These are phyloP conservation scores for Metrosideros polymorpha DNA, from an alignment of 441 rosid species.

Conservation along the genomic window DNA sequence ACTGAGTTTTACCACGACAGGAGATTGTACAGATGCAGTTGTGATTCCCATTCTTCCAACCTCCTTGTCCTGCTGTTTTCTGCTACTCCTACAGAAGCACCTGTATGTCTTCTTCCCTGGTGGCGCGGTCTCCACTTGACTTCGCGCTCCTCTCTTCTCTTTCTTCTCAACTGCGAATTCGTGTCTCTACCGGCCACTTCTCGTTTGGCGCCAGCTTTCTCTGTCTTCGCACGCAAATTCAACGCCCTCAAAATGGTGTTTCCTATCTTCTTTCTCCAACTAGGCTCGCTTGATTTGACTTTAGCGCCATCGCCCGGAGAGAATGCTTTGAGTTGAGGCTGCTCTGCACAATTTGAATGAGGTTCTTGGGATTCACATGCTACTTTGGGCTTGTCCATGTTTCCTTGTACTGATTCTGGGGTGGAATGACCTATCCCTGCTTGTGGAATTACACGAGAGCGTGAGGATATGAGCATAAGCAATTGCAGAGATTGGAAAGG, in stretches of 20 bases:
- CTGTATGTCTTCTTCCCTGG: background rate
- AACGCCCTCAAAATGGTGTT: background rate
- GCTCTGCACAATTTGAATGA: background rate
- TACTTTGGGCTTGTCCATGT: background rate
- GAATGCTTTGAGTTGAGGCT: background rate
- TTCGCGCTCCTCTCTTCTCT: background rate
- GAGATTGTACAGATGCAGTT: background rate
- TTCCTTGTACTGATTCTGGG: background rate
- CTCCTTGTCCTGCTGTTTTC: background rate
- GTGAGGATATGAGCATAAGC: background rate
- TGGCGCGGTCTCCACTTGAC: background rate
- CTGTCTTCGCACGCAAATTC: background rate
- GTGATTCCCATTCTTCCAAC: background rate
- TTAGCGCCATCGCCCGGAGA: too few species aligned
- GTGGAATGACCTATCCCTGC: background rate
- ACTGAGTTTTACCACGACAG: background rate
- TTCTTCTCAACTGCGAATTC: background rate
- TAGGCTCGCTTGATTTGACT: background rate
- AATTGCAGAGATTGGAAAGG: background rate
- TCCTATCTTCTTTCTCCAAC: background rate
- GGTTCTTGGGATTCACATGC: background rate
- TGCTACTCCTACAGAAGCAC: background rate
- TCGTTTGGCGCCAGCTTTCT: background rate
- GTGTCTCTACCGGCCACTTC: background rate
- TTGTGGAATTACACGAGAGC: background rate